These are phyloP conservation scores for Bruguiera sexangula DNA, from an alignment of 345 rosid genomes.

Conservation along the genomic window DNA sequence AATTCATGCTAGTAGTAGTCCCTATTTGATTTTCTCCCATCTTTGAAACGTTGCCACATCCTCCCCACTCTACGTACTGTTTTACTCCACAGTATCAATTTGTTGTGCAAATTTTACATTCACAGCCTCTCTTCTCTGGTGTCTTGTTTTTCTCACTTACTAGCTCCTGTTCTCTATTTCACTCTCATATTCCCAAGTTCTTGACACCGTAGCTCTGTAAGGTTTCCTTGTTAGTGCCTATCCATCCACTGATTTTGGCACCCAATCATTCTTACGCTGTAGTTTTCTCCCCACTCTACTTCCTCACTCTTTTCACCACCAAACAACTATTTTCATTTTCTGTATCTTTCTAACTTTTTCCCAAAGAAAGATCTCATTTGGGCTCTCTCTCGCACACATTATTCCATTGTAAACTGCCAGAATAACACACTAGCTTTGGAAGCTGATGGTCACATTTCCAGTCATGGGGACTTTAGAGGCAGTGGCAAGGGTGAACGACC, in stretches of 20 bases:
- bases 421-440: neutral
- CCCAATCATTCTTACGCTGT: neutral
- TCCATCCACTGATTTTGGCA: neutral
- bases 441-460: neutral
- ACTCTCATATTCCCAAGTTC: neutral
- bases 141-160: neutral
- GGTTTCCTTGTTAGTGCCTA: neutral
- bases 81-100: neutral
- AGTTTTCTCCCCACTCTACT: neutral
- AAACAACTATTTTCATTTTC: neutral
- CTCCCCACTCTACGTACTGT: no score
- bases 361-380: slow-evolving; percentile 1
- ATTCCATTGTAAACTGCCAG: neutral
- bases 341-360: neutral
- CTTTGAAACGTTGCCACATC: no score
- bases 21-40: no score
- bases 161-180: no score
- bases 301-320: neutral
- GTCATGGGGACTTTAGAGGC: slow-evolving; percentile 23
- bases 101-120: neutral
- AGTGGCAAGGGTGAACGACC: slow-evolving; percentile 26
- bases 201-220: neutral
- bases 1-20: neutral
- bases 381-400: neutral
- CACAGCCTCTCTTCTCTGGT: neutral